Evolutionary conservation across 2,329 filamentous ascomycete species (phyloP).

Genomic region (Neospermospora avenae): DNA sequence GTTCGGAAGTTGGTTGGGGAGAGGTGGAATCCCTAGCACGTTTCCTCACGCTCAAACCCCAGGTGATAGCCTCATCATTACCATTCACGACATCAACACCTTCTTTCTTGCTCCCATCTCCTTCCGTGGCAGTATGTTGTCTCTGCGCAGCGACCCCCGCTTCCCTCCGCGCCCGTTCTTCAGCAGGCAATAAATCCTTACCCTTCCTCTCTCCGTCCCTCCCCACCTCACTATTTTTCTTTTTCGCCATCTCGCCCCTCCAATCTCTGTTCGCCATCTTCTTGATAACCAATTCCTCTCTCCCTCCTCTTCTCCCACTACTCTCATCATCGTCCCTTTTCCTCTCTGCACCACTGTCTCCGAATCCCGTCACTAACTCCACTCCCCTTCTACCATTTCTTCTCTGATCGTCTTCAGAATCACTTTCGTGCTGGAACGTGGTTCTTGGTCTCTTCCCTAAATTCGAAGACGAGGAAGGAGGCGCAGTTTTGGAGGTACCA

Average conservation of each 20-base stretch:
- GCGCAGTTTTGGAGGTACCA: slow-evolving; percentile 20
- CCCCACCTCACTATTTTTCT: slow-evolving; percentile 36
- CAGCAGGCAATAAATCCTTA: slow-evolving; percentile 54
- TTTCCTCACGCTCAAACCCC: slow-evolving; percentile 48
- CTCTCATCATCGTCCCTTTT: slow-evolving; percentile 25
- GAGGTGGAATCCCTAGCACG: no score
- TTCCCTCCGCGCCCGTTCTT: slow-evolving; percentile 38
- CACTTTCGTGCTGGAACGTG: slow-evolving; percentile 51
- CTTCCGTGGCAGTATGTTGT: slow-evolving; percentile 23
- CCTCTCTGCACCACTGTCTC: slow-evolving; percentile 42
- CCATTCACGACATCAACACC: slow-evolving; percentile 49
- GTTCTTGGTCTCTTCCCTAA: slow-evolving; percentile 42
- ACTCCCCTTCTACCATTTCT: slow-evolving; percentile 33
- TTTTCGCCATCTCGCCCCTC: slow-evolving; percentile 49
- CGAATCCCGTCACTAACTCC: slow-evolving; percentile 51
- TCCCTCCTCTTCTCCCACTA: slow-evolving; percentile 27
- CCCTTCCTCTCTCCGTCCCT: slow-evolving; percentile 34
- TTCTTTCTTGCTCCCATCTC: slow-evolving; percentile 33
- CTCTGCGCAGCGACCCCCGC: slow-evolving; percentile 17
- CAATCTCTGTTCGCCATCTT: slow-evolving; percentile 59
- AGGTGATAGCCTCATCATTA: slow-evolving; percentile 35
- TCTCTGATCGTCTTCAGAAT: slow-evolving; percentile 50
- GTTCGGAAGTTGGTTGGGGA: no score
- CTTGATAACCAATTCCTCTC: slow-evolving; percentile 52
- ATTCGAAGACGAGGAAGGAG: slow-evolving; percentile 29